Conservation (phyloP, 331 rosid species). For the Prunus yedoensis region DNA sequence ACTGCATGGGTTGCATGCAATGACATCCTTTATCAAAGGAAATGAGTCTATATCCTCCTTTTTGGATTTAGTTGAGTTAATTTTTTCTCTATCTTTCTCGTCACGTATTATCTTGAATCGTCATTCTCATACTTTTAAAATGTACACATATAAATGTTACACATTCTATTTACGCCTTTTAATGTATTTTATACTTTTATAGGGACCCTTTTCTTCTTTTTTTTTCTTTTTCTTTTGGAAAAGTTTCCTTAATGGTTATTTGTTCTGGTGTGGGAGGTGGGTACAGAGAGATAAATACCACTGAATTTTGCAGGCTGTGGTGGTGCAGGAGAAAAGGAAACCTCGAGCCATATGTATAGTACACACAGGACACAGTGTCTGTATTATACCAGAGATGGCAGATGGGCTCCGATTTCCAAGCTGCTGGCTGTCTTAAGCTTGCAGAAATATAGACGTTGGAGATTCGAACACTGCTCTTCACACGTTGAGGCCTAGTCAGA, state of each 20-base stretch:
- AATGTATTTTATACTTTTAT: not conserved
- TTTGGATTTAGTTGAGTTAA: no score
- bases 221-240: not conserved
- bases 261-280: not conserved
- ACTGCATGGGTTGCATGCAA: not conserved
- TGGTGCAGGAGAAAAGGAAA: not conserved
- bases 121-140: no score
- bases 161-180: no score
- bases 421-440: not conserved
- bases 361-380: no score
- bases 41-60: no score
- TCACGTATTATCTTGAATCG: no score
- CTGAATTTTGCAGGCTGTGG: not conserved
- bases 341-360: not conserved
- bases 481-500: constrained; percentile 27
- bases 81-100: no score
- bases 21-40: no score
- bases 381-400: no score
- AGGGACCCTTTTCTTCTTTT: not conserved
- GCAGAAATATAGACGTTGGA: constrained; percentile 18
- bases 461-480: not conserved
- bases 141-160: no score
- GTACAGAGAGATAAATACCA: not conserved
- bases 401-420: constrained; percentile 11
- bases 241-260: not conserved